Evolutionary conservation across 2,329 filamentous ascomycete genomes (phyloP), one percentile per base, ranked within the genome.

Genomic region (Monosporascus sp.): DNA sequence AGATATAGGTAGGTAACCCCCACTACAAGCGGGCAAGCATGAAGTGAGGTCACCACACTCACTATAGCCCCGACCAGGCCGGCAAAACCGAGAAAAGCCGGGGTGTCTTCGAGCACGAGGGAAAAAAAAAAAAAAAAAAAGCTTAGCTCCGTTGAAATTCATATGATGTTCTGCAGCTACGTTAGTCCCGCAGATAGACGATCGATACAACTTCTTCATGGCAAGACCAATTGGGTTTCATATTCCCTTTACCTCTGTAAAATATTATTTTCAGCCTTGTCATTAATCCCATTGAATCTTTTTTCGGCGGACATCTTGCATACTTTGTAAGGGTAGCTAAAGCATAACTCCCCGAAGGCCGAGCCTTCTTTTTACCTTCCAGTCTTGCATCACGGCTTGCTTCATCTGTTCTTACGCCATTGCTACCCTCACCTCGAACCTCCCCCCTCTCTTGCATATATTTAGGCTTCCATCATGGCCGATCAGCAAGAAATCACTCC

Each of bases 401-500:
- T 28, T 28, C 43, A 41, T 41, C 18, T 41, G 9, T 41, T 41
- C 49, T 20, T 50, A 43, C 24, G 37, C 44, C 17, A 20, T 31
- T 44, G 24, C 37, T 43, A 45, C 37, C 38, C 17, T n/a, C 20
- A 41, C 37, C 17, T 5, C 24, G 35, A 17, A 40, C 31, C 17
- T n/a, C 18, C 37, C 26, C 18, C 37, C 37, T 3, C 15, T 40
- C 17, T 28, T 51, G 44, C 14, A n/a, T 24, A 50, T 46, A 46
- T 3, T 11, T 46, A 24, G 11, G 18, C 7, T 35, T 44, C 47
- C 57, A 63, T 49, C 31, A 69, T 69, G 66, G 55, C 65, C 49
- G 63, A 66, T 53, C 65, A 66, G 43, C 61, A 64, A 59, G 65
- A 68, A 52, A 49, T 55, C 15, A 38, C 59, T 43, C 31, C 54